Percentiles rank a stretch among this genome's conserved stretches.
These are phyloP conservation scores for Tephrocybe sp. DNA, from an alignment of 768 basidiomycete genomes.

Conservation along the genomic window DNA sequence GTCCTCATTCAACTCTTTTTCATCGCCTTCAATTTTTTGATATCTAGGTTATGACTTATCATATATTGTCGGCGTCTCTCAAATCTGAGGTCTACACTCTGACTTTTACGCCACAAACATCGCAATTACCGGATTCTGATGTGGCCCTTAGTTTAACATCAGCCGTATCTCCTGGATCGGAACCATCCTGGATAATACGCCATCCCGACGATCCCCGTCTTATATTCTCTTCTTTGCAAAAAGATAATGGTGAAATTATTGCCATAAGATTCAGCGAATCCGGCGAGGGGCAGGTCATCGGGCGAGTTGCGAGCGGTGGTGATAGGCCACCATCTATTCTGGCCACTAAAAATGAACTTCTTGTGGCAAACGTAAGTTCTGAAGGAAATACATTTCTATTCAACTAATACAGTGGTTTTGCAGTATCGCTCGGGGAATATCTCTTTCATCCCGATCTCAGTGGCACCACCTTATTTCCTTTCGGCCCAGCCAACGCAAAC, in stretches of 20 bases:
- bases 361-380: neutral
- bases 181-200: neutral
- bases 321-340: neutral
- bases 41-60: no score
- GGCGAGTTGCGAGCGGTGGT: neutral
- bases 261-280: neutral
- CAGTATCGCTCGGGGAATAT: neutral
- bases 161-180: neutral
- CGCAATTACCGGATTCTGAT: neutral
- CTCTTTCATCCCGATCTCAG: neutral
- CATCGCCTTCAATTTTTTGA: no score
- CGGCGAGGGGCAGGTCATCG: neutral
- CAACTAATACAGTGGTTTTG: neutral
- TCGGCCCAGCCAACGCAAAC: neutral
- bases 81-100: neutral
- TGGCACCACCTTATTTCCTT: neutral
- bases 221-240: neutral
- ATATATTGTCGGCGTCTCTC: no score
- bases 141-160: neutral
- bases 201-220: neutral
- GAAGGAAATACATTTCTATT: neutral
- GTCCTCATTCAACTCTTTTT: no score
- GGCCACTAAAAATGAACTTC: neutral
- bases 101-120: neutral
- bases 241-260: neutral